These are phyloP conservation scores for Epichloe glyceriae DNA, from an alignment of 2,329 filamentous ascomycete species.

Conservation along the genomic window DNA sequence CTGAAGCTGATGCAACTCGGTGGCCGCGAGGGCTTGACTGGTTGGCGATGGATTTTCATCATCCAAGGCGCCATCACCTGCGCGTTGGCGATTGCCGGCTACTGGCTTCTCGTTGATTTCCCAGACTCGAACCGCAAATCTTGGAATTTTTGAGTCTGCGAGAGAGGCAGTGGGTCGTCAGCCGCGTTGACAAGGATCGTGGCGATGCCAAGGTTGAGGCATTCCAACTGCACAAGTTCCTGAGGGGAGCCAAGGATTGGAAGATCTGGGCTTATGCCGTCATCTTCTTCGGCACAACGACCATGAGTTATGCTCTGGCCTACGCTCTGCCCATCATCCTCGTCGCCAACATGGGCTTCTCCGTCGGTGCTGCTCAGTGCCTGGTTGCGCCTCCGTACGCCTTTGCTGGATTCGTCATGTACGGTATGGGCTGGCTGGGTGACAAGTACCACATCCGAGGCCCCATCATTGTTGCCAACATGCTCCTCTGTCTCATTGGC, in stretches of 20 bases:
- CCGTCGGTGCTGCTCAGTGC: constrained; percentile 50
- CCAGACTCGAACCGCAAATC: constrained; percentile 40
- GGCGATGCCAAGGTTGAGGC: constrained; percentile 41
- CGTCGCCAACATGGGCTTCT: constrained; percentile 47
- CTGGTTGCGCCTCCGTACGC: constrained; percentile 58
- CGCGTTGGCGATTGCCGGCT: constrained; percentile 33
- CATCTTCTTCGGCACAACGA: constrained; percentile 54
- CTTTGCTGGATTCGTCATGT: constrained; percentile 52
- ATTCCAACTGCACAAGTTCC: constrained; percentile 35
- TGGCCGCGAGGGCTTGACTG: constrained; percentile 38
- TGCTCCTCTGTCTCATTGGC: constrained; percentile 52
- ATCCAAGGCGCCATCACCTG: constrained; percentile 42
- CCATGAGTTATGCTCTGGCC: constrained; percentile 60
- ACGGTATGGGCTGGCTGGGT: constrained; percentile 44
- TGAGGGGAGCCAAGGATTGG: constrained; percentile 34
- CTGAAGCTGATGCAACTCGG: constrained; percentile 46
- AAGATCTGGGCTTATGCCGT: constrained; percentile 50
- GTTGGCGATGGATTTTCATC: constrained; percentile 59
- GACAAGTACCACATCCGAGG: constrained; percentile 56
- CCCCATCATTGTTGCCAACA: constrained; percentile 53
- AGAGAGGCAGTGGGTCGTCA: constrained; percentile 40
- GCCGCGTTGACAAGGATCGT: constrained; percentile 43
- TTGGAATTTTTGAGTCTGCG: constrained; percentile 39
- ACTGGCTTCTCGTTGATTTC: constrained; percentile 51
- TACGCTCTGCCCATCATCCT: constrained; percentile 74